These are phyloP conservation scores for Suillus variegatus DNA, from an alignment of 768 basidiomycete species.

Conservation along the genomic window DNA sequence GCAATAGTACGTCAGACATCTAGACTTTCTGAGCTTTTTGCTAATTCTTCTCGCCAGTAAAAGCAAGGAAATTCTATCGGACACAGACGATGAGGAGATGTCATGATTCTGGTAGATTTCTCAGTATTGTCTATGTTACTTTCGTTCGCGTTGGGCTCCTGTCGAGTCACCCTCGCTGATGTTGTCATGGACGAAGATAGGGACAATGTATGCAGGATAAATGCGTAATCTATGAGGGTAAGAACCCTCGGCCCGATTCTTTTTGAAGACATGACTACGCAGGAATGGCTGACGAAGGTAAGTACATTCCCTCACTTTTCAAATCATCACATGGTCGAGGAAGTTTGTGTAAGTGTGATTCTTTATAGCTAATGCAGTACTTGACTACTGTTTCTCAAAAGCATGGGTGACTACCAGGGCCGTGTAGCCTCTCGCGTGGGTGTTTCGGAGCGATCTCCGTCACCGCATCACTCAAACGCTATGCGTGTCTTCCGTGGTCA, in stretches of 20 bases:
- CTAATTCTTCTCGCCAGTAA: conserved; percentile 31
- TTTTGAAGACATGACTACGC: neutral
- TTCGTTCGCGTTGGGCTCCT: conserved; percentile 5
- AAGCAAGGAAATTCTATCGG: too few relatives aligned
- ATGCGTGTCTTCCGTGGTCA: neutral
- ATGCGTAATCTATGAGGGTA: neutral
- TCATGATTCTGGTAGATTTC: conserved; percentile 37
- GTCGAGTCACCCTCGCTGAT: conserved; percentile 29
- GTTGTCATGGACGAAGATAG: conserved; percentile 61
- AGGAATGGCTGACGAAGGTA: neutral
- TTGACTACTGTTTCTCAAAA: conserved; percentile 1
- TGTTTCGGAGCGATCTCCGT: neutral
- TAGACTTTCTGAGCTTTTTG: too few relatives aligned
- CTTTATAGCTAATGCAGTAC: neutral
- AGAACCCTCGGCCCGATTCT: neutral
- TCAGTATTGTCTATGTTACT: conserved; percentile 14
- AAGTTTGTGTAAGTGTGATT: too few relatives aligned
- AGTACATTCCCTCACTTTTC: neutral
- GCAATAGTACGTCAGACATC: too few relatives aligned
- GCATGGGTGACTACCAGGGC: neutral
- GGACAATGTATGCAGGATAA: conserved; percentile 52
- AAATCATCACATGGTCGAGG: neutral
- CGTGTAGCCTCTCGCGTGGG: neutral
- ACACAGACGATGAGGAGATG: conserved; percentile 64
- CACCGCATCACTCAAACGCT: neutral